Evolutionary conservation across 164 flowering plant species (phyloP), one percentile per base, ranked within the genome.

Genomic region (Berberis vulgaris): DNA sequence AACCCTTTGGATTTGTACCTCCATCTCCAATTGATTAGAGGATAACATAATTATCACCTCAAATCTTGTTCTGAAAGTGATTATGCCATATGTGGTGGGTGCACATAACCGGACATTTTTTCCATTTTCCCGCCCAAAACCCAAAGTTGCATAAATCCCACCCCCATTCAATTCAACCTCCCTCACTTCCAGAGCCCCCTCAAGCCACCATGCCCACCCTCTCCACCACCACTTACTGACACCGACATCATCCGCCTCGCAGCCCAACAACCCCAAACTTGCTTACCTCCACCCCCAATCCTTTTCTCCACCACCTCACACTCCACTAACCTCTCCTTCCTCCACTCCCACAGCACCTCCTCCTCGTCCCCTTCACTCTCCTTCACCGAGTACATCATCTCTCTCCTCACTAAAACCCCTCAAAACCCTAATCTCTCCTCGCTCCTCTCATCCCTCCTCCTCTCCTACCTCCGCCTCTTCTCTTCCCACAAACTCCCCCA

Each of bases 331-430:
- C 55, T 83, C 70, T 82, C 88, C 40, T 68, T 59, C 71, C 87
- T 83, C 75, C 65, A 47, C 66, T 57, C 80, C 6, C 84, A 76
- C 64, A 46, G 67, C 11, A 50, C 54, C 12, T 8, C 54, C 66
- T 75, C 86, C 7, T 62, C 80, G 1, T 61, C 82, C 7, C 76
- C 89, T 38, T 80, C 89, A 7, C 49, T 58, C 60, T 62, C 90
- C 54, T 76, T 85, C 44, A 53, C 80, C 62, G 82, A 80, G 2
- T 84, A 83, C 78, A 57, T 88, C 63, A 73, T 86, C 64, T 74
- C 80, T 38, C 76, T 86, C 69, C 61, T 82, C 63, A 74, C 86
- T 10, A 75, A 72, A 65, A 70, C 78, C 53, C 79, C 76, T 12
- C 67, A 65, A 5, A 62, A 65, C 55, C 76, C 79, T 44, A 63